Evolutionary conservation across 352 stramenopile species (phyloP), one percentile per base, ranked within the genome.

Genomic region (Globisporangium carolinianum): DNA sequence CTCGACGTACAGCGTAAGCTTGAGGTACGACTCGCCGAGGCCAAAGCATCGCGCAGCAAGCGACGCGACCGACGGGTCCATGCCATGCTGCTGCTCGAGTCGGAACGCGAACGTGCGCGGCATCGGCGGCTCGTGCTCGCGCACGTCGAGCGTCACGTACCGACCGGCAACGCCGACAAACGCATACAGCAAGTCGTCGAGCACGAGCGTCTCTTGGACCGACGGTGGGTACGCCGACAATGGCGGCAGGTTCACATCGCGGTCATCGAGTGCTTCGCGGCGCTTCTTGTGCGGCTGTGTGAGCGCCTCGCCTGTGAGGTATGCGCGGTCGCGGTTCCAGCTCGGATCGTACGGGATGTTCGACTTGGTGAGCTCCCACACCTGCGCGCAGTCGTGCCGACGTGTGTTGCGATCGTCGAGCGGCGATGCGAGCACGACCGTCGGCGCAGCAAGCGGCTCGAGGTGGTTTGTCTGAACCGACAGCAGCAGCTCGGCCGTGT

Each of bases 291-390:
- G 68, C 9, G 67, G 71, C 42, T 77, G 71, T 9, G 90, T 62
- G 39, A 93, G 69, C 8, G 73, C 71, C 46, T 89, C 69, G 3
- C 82, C 80, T 2, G 83, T 95, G n/a, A 95, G 55, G 56, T 89
- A 95, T 36, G 72, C 75, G 10, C 86, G 81, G 37, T 89, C 75
- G 12, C 86, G 78, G 61, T 95, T 95, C 86, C 86, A 95, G 37
- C 74, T 69, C 38, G 86, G 86, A 57, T 95, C 84, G 47, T 88
- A 94, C 3, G 86, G 86, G 39, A 95, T 70, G 49, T 91, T 95
- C 15, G 81, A 81, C 53, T 95, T 93, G n/a, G 86, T 93, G 32
- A 94, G 62, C 48, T 89, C 83, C 86, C 86, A 95, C 6, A 85
- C 61, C 56, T 95, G 83, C 47, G 83, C 45, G 2, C 67, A 70